Percentiles rank a stretch among this genome's conserved stretches.
These are phyloP conservation scores for Endocarpon pusillum DNA, from an alignment of 495 filamentous ascomycete species.

Conservation along the genomic window DNA sequence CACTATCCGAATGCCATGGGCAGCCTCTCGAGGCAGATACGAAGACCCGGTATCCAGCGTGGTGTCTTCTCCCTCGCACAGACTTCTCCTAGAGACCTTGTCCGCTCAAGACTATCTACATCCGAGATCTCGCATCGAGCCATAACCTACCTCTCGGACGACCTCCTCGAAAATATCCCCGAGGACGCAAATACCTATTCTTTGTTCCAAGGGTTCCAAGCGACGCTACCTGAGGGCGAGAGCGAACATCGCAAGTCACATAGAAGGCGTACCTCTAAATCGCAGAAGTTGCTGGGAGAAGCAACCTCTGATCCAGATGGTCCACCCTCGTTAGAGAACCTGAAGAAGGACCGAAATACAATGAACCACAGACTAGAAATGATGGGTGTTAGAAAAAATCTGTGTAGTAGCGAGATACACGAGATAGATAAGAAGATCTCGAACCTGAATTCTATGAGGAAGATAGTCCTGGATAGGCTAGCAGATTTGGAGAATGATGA, in stretches of 20 bases:
- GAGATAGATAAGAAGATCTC: slow-evolving; percentile 96
- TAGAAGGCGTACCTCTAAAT: slow-evolving; percentile 49
- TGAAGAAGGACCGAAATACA: slow-evolving; percentile 60
- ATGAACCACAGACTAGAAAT: slow-evolving; percentile 75
- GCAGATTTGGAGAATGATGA: slow-evolving; percentile 88
- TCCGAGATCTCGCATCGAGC: slow-evolving; percentile 91
- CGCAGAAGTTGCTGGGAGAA: slow-evolving; percentile 56
- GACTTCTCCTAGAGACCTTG: slow-evolving; percentile 77
- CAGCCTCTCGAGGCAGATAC: slow-evolving; percentile 76
- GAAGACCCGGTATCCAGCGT: slow-evolving; percentile 65
- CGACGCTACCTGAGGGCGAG: slow-evolving; percentile 62
- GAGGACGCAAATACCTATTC: slow-evolving; percentile 74
- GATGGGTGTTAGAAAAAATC: slow-evolving; percentile 85
- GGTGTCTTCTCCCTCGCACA: slow-evolving; percentile 77
- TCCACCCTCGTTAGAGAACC: slow-evolving; percentile 44
- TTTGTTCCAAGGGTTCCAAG: slow-evolving; percentile 92
- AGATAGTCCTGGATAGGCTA: slow-evolving; percentile 78
- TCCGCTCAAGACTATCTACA: slow-evolving; percentile 80
- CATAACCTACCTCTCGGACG: slow-evolving; percentile 74
- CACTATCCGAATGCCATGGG: slow-evolving; percentile 76
- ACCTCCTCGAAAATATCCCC: slow-evolving; percentile 73
- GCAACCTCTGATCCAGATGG: slow-evolving; percentile 30
- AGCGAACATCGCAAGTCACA: slow-evolving; percentile 45
- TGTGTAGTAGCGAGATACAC: slow-evolving; percentile 89
- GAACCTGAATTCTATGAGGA: slow-evolving; percentile 84